Evolutionary conservation across 192 early-diverging fungal genomes (phyloP).

Genomic region (Dispira simplex): DNA sequence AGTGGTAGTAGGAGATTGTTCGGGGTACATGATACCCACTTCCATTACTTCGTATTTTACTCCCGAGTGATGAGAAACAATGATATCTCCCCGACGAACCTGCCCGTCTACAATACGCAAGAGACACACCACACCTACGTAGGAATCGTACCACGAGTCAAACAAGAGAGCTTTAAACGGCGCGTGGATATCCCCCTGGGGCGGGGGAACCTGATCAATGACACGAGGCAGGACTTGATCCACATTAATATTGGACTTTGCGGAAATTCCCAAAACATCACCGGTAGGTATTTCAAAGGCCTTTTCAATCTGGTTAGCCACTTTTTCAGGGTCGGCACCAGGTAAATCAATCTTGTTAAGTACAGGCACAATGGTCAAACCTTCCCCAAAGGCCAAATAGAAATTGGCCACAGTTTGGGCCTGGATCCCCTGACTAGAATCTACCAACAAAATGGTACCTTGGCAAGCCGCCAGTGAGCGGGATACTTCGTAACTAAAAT

Average conservation of each 20-base stretch:
- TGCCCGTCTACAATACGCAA: constrained; percentile 77
- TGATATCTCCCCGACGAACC: constrained; percentile 57
- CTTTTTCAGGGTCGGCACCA: constrained; percentile 63
- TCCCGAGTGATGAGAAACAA: constrained; percentile 63
- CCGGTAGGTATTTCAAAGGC: constrained; percentile 69
- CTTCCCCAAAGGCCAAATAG: constrained; percentile 80
- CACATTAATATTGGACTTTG: constrained; percentile 67
- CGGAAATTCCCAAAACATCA: constrained; percentile 59
- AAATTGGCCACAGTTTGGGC: constrained; percentile 98
- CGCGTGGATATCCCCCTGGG: constrained; percentile 37
- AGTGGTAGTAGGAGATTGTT: constrained; percentile 42
- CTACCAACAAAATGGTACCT: constrained; percentile 81
- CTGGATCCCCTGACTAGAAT: constrained; percentile 90
- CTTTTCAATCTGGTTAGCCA: constrained; percentile 62
- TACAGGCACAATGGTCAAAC: constrained; percentile 72
- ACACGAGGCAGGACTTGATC: constrained; percentile 59
- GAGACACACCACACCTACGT: constrained; percentile 91
- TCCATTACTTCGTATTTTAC: constrained; percentile 76
- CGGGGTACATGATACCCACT: constrained; percentile 91
- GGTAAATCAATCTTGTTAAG: constrained; percentile 94
- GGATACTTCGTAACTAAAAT: constrained; percentile 94
- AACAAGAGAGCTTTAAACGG: constrained; percentile 85
- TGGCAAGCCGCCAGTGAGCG: constrained; percentile 88
- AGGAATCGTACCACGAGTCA: constrained; percentile 97
- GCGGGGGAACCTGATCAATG: constrained; percentile 67